Evolutionary conservation across 176 grass and related monocot genomes (phyloP).

Genomic region (Oryza punctata): DNA sequence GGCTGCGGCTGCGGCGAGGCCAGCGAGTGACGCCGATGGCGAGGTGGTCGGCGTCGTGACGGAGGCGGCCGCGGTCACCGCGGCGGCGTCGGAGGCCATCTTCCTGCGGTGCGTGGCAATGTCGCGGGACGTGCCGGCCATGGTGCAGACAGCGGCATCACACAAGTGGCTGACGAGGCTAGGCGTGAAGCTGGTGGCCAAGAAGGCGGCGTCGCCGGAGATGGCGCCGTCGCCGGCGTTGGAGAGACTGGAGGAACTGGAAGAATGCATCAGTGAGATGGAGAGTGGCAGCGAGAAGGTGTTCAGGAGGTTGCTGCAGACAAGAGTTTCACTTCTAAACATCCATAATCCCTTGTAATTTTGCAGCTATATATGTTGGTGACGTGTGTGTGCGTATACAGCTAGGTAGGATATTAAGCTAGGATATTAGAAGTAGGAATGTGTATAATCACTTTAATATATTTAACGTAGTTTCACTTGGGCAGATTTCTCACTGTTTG

Average conservation of each 20-base stretch:
- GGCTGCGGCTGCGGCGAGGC: not conserved
- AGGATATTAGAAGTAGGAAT: slow-evolving; percentile 9
- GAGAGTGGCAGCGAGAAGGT: slow-evolving; percentile 53
- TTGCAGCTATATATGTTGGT: not conserved
- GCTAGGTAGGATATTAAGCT: not conserved
- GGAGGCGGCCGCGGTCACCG: slow-evolving; percentile 30
- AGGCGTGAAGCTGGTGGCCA: not conserved
- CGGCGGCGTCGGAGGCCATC: slow-evolving; percentile 33
- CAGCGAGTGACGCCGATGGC: not conserved
- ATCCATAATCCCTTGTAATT: slow-evolving; percentile 45
- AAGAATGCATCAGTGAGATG: slow-evolving; percentile 38
- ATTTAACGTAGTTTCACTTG: too few species aligned
- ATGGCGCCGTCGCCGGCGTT: slow-evolving; percentile 4
- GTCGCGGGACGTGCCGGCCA: slow-evolving; percentile 5
- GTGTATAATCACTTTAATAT: not conserved
- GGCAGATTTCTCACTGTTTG: too few species aligned
- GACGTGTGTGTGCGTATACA: not conserved
- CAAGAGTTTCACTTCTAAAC: slow-evolving; percentile 67
- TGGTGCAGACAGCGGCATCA: not conserved
- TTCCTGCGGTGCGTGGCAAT: slow-evolving; percentile 38
- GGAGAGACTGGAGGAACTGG: slow-evolving; percentile 47
- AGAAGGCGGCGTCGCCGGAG: slow-evolving; percentile 15
- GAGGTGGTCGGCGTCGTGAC: slow-evolving; percentile 14
- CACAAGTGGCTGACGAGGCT: slow-evolving; percentile 33
- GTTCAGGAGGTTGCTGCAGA: slow-evolving; percentile 54